Percentiles rank a stretch among this genome's conserved stretches.
Evolutionary conservation across 306 rosid genomes (phyloP).

Genomic region (Fragaria nilgerrensis): DNA sequence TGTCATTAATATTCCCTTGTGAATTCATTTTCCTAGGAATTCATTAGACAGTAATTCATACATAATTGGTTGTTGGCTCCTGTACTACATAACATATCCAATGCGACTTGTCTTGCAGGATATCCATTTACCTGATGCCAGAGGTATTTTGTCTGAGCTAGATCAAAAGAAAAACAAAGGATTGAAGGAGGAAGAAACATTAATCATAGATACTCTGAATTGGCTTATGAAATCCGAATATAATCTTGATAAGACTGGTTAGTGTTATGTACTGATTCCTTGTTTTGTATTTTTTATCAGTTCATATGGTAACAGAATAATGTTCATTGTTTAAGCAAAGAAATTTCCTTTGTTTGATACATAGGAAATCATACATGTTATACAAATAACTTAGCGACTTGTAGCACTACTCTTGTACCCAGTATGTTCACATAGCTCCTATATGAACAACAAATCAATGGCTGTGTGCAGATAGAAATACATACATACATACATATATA

Average conservation of each 20-base stretch:
- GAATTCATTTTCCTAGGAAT: not conserved
- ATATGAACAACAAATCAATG: not conserved
- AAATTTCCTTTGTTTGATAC: not conserved
- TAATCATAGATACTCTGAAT: not conserved
- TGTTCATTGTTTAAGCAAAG: not conserved
- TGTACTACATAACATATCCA: not conserved
- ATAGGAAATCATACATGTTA: not conserved
- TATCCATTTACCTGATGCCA: not conserved
- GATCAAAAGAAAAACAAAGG: not conserved
- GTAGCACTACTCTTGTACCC: not conserved
- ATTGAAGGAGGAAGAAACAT: constrained; percentile 10
- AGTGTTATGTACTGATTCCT: not conserved
- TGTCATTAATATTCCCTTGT: not conserved
- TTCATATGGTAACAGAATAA: not conserved
- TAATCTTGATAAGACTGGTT: constrained; percentile 13
- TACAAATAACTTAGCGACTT: not conserved
- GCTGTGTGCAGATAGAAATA: not conserved
- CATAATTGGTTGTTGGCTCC: not conserved
- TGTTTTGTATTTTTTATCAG: not conserved
- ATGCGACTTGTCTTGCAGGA: constrained; percentile 8
- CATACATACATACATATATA: no score
- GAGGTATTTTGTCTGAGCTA: not conserved
- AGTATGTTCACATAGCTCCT: not conserved
- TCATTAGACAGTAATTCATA: not conserved
- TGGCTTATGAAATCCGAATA: not conserved